Evolutionary conservation across 2,329 filamentous ascomycete species (phyloP), one percentile per base, ranked within the genome.

Genomic region (Xylaria sp.): DNA sequence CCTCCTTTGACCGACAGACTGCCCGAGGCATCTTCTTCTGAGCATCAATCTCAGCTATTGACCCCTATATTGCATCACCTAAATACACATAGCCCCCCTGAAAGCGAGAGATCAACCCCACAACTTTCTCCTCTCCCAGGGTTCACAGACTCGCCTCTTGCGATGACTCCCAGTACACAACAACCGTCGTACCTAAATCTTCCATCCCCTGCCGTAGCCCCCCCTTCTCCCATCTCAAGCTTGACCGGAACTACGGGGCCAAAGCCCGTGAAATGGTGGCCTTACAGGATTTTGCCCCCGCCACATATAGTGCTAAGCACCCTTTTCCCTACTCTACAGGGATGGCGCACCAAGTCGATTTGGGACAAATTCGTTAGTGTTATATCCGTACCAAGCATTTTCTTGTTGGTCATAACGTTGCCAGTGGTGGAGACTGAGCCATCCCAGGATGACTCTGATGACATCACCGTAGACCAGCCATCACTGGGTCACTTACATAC

Each of bases 311-410:
- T 98, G 16, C 79, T 90, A 18, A 86, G 88, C 18, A 94, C 92
- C 0, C 81, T 99, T 0, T 97, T 98, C 73, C 96, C 96, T 0
- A 98, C 95, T 0, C 81, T 99, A 35, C 91, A 90, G 71, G 90
- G 87, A 29, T 99, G 95, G 93, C 84, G 81, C 51, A 88, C 92
- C 32, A 98, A 98, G 80, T 89, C 84, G n/a, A 80, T 91, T n/a
- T 93, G 91, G 89, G 94, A 95, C 75, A 94, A 92, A 76, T 82
- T 94, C 53, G 82, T 98, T 57, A 95, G 93, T 50, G 75, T 96
- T 12, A 86, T 97, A 44, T 94, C 94, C 8, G 91, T 93, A n/a
- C 93, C 94, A 0, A 97, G 92, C 74, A 93, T 99, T 44, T 93
- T 99, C 70, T 82, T 98, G 1, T 85, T 99, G 3, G 95, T 95